Evolutionary conservation across 2,329 filamentous ascomycete species (phyloP).

Genomic region (Elsinoe batatas): DNA sequence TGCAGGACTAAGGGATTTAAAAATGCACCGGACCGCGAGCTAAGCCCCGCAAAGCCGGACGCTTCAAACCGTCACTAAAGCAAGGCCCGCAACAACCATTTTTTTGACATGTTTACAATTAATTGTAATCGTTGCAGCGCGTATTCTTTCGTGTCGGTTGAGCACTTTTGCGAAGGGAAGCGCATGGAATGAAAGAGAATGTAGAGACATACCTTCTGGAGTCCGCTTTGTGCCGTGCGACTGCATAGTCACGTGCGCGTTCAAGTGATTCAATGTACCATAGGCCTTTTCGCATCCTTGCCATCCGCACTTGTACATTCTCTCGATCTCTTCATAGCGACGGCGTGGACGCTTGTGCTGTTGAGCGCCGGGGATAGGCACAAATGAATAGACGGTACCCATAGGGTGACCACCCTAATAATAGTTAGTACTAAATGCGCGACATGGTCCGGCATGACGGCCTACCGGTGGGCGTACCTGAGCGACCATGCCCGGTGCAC

Average conservation of each 20-base stretch:
- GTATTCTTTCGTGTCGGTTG: not conserved
- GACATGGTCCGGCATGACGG: constrained; percentile 29
- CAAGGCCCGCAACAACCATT: constrained; percentile 4
- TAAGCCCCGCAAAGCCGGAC: constrained; percentile 10
- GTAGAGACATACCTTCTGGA: constrained; percentile 72
- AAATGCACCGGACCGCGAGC: constrained; percentile 16
- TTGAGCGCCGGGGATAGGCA: constrained; percentile 90
- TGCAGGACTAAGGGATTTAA: constrained; percentile 23
- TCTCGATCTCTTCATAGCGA: constrained; percentile 95
- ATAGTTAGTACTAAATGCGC: constrained; percentile 19
- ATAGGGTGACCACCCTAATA: constrained; percentile 42
- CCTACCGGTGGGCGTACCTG: constrained; percentile 54
- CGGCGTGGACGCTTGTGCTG: constrained; percentile 92
- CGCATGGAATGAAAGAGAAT: not conserved
- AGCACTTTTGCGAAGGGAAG: not conserved
- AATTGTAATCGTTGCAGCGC: not conserved
- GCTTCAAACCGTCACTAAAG: constrained; percentile 10
- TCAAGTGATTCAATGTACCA: constrained; percentile 91
- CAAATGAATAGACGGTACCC: constrained; percentile 91
- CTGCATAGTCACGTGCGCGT: constrained; percentile 98
- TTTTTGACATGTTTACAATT: constrained; percentile 3
- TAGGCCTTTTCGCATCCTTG: constrained; percentile 98
- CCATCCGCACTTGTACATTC: constrained; percentile 99
- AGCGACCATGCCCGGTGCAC: constrained; percentile 47
- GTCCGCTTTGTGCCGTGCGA: constrained; percentile 90